These are phyloP conservation scores for Talaromyces pinophilus DNA, from an alignment of 2,329 filamentous ascomycete genomes.

Conservation along the genomic window DNA sequence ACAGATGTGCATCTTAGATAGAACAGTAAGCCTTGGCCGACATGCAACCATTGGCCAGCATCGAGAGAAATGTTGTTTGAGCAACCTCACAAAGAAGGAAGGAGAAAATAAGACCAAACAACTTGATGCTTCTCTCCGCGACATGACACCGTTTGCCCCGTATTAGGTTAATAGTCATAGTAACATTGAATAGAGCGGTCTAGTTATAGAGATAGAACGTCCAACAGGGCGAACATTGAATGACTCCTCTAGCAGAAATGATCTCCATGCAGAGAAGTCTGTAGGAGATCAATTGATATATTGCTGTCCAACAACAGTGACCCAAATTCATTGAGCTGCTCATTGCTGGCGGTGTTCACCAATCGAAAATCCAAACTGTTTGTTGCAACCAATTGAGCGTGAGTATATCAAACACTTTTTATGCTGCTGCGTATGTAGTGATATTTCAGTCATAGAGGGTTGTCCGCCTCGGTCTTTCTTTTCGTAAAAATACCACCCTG, in stretches of 20 bases:
- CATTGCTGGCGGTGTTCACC: background rate
- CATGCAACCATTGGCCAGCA: background rate
- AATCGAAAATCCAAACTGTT: background rate
- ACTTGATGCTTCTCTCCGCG: slow-evolving; percentile 1
- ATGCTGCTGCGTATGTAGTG: background rate
- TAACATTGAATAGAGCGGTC: no score
- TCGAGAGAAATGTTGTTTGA: background rate
- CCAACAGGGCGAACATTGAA: background rate
- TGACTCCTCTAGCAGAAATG: background rate
- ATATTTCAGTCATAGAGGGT: background rate
- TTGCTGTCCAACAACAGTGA: no score
- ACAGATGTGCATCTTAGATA: background rate
- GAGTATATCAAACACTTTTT: background rate
- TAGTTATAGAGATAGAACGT: background rate
- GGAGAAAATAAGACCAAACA: background rate
- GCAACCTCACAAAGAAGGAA: background rate
- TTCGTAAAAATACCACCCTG: background rate
- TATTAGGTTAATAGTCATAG: background rate
- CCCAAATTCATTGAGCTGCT: no score
- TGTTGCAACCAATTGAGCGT: background rate
- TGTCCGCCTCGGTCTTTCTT: background rate
- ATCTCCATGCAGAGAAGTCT: background rate
- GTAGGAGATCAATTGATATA: no score
- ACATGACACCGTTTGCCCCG: background rate
- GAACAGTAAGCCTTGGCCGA: background rate